Percentiles rank a stretch among this genome's conserved stretches.
Evolutionary conservation across 306 rosid species (phyloP).

Genomic region (Cucurbita ficifolia): DNA sequence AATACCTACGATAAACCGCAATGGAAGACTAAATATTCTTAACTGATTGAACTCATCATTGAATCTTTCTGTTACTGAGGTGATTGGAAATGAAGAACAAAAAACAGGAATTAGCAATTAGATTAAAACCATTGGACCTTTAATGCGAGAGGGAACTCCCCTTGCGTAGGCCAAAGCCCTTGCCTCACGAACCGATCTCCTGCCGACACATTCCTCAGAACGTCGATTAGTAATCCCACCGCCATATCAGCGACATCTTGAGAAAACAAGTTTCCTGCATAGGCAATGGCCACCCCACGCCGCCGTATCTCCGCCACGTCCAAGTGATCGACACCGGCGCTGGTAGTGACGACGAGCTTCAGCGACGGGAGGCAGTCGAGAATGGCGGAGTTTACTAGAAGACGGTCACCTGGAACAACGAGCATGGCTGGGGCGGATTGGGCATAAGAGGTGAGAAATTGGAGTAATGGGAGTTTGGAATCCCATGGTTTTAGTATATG

Average conservation of each 20-base stretch:
- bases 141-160: background rate
- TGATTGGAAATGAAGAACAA: background rate
- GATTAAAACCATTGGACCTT: background rate
- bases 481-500: slow-evolving; percentile 13
- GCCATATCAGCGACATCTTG: slow-evolving; percentile 44
- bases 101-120: background rate
- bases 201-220: slow-evolving; percentile 18
- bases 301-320: slow-evolving; percentile 9
- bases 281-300: slow-evolving; percentile 16
- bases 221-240: slow-evolving; percentile 35
- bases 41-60: too few relatives aligned
- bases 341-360: slow-evolving; percentile 10
- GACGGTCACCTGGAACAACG: background rate
- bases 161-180: background rate
- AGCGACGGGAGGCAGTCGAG: slow-evolving; percentile 17
- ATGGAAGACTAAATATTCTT: too few relatives aligned
- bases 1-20: too few relatives aligned
- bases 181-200: slow-evolving; percentile 19
- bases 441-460: slow-evolving; percentile 7
- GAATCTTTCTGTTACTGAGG: background rate
- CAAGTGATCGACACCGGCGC: slow-evolving; percentile 19
- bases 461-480: slow-evolving; percentile 10
- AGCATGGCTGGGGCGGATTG: slow-evolving; percentile 11
- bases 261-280: slow-evolving; percentile 17
- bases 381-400: background rate